Conservation (phyloP, 805 yeast genomes). For the Kregervanrija pseudodelftensis region DNA sequence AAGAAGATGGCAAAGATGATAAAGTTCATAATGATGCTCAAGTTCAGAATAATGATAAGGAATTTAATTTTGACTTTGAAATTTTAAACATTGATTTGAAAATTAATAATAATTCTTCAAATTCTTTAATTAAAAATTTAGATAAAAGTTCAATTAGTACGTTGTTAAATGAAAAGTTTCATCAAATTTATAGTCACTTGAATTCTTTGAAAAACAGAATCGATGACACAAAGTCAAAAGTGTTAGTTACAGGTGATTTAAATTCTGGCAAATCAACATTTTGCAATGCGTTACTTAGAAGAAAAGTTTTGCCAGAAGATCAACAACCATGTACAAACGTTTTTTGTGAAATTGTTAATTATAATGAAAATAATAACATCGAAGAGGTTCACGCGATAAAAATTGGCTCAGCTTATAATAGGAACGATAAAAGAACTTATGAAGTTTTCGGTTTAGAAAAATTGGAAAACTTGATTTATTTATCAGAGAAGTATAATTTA, state of each 20-base stretch:
- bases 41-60: background rate
- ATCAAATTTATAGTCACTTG: slow-evolving; percentile 61
- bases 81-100: slow-evolving; percentile 59
- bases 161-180: slow-evolving; percentile 60
- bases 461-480: slow-evolving; percentile 64
- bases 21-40: background rate
- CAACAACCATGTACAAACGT: slow-evolving; percentile 97
- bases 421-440: slow-evolving; percentile 59
- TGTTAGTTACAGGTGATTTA: slow-evolving; percentile 92
- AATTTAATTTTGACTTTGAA: slow-evolving; percentile 35
- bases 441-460: slow-evolving; percentile 45
- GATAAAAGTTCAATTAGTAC: slow-evolving; percentile 66
- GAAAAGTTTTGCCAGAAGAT: slow-evolving; percentile 83
- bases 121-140: slow-evolving; percentile 43
- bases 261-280: slow-evolving; percentile 96
- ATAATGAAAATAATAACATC: slow-evolving; percentile 58
- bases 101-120: slow-evolving; percentile 36
- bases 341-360: slow-evolving; percentile 90
- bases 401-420: slow-evolving; percentile 43
- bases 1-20: slow-evolving; percentile 2
- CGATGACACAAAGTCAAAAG: slow-evolving; percentile 88
- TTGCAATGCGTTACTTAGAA: slow-evolving; percentile 80
- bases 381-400: slow-evolving; percentile 94
- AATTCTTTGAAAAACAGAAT: slow-evolving; percentile 70
- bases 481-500: slow-evolving; percentile 62